Evolutionary conservation across 2,329 filamentous ascomycete genomes (phyloP), one percentile per base, ranked within the genome.

Genomic region (Hirsutella thompsonii): DNA sequence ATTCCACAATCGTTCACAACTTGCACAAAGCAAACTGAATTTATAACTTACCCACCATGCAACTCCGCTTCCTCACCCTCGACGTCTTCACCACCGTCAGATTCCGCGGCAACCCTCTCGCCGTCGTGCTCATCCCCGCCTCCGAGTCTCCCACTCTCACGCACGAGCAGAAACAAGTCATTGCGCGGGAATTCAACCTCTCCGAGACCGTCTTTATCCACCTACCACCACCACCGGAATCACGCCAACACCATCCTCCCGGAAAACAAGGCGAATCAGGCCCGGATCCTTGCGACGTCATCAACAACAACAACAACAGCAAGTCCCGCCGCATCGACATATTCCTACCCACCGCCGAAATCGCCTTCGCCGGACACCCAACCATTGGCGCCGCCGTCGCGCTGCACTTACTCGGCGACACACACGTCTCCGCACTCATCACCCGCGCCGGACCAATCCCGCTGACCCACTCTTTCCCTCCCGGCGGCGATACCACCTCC

Each of bases 171-270:
- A 80, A 81, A 52, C 74, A 77, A 52, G 52, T 58, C 46, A 70
- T 81, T 45, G 74, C 76, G 35, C 62, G 65, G 42, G 77, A 81
- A 56, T 80, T 81, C 61, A 77, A 76, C 56, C 70, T 76, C 50
- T 76, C 72, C 39, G 76, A 79, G 56, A 80, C 76, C 0, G 72
- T 78, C 37, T 81, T 81, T 51, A 57, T 80, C 28, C 72, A 80
- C n/a, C n/a, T n/a, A n/a, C n/a, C n/a, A n/a, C n/a, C n/a, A n/a
- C n/a, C n/a, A n/a, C n/a, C n/a, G n/a, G n/a, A n/a, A n/a, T n/a
- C n/a, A n/a, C n/a, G n/a, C n/a, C n/a, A n/a, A n/a, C n/a, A n/a
- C n/a, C n/a, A n/a, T n/a, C n/a, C n/a, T n/a, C n/a, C n/a, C n/a
- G n/a, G n/a, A n/a, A n/a, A n/a, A n/a, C n/a, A n/a, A n/a, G n/a